Conservation (phyloP, 495 filamentous ascomycete genomes). For the Extremus antarcticus region DNA sequence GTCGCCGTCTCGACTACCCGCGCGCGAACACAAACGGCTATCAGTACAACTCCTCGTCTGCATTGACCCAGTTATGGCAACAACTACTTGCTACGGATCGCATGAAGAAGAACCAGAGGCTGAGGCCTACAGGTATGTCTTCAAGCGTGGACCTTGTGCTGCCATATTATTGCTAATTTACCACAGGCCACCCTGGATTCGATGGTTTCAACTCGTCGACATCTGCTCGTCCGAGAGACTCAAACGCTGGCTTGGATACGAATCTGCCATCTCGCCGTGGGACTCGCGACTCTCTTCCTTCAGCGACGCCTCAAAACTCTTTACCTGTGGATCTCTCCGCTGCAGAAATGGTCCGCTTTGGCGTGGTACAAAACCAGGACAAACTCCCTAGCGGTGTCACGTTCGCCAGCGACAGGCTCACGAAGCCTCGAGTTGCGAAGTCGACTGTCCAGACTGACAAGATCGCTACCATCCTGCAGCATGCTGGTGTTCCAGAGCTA, state of each 20-base stretch:
- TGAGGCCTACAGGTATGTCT: constrained; percentile 21
- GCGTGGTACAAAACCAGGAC: constrained; percentile 68
- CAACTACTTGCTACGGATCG: constrained; percentile 70
- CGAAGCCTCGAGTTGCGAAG: constrained; percentile 74
- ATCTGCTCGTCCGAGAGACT: constrained; percentile 13
- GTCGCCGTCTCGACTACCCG: constrained; percentile 27
- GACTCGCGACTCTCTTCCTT: constrained; percentile 5
- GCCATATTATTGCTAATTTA: too few relatives aligned
- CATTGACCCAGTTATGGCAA: constrained; percentile 66
- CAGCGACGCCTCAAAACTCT: constrained; percentile 29
- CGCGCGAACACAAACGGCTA: constrained; percentile 37
- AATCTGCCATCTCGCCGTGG: constrained; percentile 1
- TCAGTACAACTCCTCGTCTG: constrained; percentile 66
- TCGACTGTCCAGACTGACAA: constrained; percentile 69
- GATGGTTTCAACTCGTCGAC: constrained; percentile 7
- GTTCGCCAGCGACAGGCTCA: constrained; percentile 76
- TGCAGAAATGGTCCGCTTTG: constrained; percentile 66
- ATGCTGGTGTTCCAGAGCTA: constrained; percentile 67
- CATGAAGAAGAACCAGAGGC: constrained; percentile 64
- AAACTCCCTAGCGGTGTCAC: constrained; percentile 60
- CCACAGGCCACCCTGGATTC: constrained; percentile 5
- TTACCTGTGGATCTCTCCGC: constrained; percentile 58
- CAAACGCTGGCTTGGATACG: constrained; percentile 16
- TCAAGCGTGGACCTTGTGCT: too few relatives aligned
- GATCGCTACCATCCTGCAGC: constrained; percentile 62